A percentile compares a stretch with the other conserved stretches of the same genome.
Evolutionary conservation across 2,329 filamentous ascomycete genomes (phyloP).

Genomic region (Fusarium paranaense): DNA sequence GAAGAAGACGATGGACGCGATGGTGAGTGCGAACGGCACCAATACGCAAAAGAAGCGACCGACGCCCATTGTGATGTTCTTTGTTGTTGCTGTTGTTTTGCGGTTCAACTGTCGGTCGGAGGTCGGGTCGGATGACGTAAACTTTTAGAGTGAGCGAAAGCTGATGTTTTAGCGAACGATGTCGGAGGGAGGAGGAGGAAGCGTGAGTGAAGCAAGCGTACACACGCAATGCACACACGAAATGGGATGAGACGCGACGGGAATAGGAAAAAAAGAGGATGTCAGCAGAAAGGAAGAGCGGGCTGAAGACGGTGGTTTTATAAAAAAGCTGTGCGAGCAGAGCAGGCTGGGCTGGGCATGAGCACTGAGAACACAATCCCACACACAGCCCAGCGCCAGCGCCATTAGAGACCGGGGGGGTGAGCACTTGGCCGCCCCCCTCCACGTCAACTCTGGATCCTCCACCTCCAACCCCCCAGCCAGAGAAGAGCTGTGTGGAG

Average conservation of each 20-base stretch:
- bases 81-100: constrained; percentile 6
- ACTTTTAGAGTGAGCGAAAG: constrained; percentile 28
- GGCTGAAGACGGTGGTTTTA: constrained; percentile 34
- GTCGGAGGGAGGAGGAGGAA: constrained; percentile 9
- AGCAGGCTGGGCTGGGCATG: constrained; percentile 2
- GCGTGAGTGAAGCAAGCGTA: constrained; percentile 3
- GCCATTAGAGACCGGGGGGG: background rate
- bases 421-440: constrained; percentile 19
- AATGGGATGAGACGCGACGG: constrained; percentile 10
- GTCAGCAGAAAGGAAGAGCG: constrained; percentile 15
- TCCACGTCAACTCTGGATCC: background rate
- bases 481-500: background rate
- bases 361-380: background rate
- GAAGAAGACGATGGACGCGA: constrained; percentile 79
- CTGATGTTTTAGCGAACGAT: constrained; percentile 26
- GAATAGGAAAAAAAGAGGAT: background rate
- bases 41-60: constrained; percentile 89
- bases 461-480: background rate
- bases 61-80: constrained; percentile 61
- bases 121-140: constrained; percentile 41
- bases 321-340: constrained; percentile 30
- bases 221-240: constrained; percentile 7
- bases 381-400: background rate
- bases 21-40: constrained; percentile 84
- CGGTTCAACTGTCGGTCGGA: constrained; percentile 8